phyloP scores from a whole-genome alignment of 176 grass and related monocot species.

The Dendrocalamus sinicus region DNA sequence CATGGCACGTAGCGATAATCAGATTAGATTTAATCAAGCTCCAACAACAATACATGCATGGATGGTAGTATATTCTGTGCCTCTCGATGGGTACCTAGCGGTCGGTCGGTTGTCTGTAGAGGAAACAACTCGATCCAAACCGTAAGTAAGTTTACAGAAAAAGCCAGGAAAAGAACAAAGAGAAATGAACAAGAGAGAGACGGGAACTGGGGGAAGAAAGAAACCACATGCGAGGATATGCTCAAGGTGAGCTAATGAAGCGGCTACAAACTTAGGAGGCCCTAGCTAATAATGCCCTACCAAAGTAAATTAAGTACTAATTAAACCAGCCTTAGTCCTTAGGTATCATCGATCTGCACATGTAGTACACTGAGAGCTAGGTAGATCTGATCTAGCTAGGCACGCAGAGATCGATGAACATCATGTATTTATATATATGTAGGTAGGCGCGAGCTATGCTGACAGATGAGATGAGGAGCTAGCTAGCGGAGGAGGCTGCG shows the following conservation, averaged over 20 bases:
- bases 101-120: conserved; percentile 80
- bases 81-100: conserved; percentile 48
- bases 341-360: neutral
- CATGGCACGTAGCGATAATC: neutral
- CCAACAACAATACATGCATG: neutral
- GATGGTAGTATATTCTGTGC: conserved; percentile 16
- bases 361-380: neutral
- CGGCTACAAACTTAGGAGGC: conserved; percentile 5
- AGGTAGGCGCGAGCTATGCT: neutral
- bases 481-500: conserved; percentile 66
- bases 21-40: neutral
- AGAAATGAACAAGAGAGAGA: conserved; percentile 1
- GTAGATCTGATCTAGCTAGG: neutral
- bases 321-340: conserved; percentile 24
- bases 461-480: conserved; percentile 7
- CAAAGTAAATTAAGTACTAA: neutral
- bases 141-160: conserved; percentile 50
- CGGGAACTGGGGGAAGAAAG: neutral
- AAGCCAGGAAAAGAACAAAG: neutral
- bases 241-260: conserved; percentile 14
- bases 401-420: neutral
- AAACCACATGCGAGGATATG: neutral
- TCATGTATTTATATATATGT: neutral
- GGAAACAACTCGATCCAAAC: conserved; percentile 76
- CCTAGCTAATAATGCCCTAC: conserved; percentile 34